Evolutionary conservation across 208 protist species (phyloP).

Genomic region (Trypanosoma avium): DNA sequence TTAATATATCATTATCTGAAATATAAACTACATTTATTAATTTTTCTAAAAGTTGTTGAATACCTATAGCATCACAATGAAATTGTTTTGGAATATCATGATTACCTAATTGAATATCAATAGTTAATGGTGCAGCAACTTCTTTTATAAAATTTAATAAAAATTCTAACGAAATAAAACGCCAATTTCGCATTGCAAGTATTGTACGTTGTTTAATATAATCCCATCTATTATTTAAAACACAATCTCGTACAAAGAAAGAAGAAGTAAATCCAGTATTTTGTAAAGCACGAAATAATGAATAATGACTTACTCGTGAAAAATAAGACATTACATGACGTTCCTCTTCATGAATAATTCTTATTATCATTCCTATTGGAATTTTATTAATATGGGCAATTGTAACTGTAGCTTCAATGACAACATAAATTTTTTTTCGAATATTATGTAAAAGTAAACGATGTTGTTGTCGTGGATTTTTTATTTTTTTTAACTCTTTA

Average conservation of each 20-base stretch:
- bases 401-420: slow-evolving; percentile 27
- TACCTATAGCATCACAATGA: not conserved
- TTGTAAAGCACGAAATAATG: slow-evolving; percentile 2
- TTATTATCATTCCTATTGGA: slow-evolving; percentile 37
- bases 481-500: slow-evolving; percentile 26
- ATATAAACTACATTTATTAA: not conserved
- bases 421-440: slow-evolving; percentile 18
- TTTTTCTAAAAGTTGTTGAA: not conserved
- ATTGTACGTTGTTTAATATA: slow-evolving; percentile 32
- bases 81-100: not conserved
- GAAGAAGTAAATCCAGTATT: not conserved
- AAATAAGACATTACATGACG: slow-evolving; percentile 33
- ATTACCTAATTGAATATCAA: not conserved
- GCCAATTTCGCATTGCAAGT: slow-evolving; percentile 31
- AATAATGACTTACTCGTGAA: slow-evolving; percentile 18
- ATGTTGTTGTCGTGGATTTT: slow-evolving; percentile 19
- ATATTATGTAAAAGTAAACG: slow-evolving; percentile 34
- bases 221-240: slow-evolving; percentile 29
- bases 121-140: not conserved
- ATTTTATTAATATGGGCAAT: slow-evolving; percentile 32
- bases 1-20: not conserved
- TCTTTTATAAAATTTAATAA: slow-evolving; percentile 20
- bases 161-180: slow-evolving; percentile 23
- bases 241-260: slow-evolving; percentile 16
- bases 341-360: slow-evolving; percentile 35